Conservation (phyloP, 805 yeast genomes). For the Saccharomycopsis capsularis region DNA sequence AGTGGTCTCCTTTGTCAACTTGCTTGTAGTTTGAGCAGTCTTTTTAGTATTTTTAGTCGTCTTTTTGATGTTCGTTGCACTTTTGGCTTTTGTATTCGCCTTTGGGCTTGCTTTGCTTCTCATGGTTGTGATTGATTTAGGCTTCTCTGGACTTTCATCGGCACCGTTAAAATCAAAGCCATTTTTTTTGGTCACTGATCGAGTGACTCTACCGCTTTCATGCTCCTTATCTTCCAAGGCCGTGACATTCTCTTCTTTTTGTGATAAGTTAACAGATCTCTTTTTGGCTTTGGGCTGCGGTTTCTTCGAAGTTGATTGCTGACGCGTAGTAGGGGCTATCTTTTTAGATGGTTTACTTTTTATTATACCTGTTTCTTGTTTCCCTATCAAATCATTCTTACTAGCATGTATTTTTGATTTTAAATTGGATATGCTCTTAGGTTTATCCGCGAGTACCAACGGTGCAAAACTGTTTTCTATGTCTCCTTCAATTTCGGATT, state of each 20-base stretch:
- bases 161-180: too few species aligned
- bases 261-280: too few species aligned
- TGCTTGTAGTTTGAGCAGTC: background rate
- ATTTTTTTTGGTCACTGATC: background rate
- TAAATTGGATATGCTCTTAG: background rate
- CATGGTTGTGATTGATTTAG: background rate
- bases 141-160: too few species aligned
- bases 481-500: conserved; percentile 12
- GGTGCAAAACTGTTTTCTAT: conserved; percentile 3
- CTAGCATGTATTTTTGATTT: background rate
- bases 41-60: background rate
- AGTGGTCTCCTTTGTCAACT: background rate
- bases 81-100: background rate
- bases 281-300: too few species aligned
- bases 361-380: too few species aligned
- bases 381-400: background rate
- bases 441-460: background rate
- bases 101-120: background rate
- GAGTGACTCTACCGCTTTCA: background rate
- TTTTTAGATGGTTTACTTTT: too few species aligned
- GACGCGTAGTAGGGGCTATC: too few species aligned
- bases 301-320: too few species aligned
- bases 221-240: too few species aligned
- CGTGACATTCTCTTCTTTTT: too few species aligned
- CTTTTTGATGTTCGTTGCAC: background rate